Base-by-base conservation (phyloP, 2,329 filamentous ascomycete species). In the Ophiostoma montium region DNA sequence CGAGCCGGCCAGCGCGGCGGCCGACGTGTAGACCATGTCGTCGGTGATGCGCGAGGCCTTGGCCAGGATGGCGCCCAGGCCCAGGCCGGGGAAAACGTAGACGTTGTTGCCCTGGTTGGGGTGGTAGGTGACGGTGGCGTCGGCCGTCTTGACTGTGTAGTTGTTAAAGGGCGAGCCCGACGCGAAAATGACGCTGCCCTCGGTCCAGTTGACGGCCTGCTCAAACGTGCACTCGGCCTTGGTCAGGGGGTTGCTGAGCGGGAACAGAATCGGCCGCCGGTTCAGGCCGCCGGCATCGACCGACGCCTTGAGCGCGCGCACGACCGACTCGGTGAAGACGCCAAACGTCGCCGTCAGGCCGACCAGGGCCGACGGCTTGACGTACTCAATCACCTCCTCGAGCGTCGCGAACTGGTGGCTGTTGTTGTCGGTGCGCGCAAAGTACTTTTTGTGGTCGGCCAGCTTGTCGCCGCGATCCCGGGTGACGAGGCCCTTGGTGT, bases 171-270 rank as follows among this genome's bases (percentile, higher is more conserved):
- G 92, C 45, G 88, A 95, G 55, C 92, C 92, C 6, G 88, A 95
- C 46, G 92, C 92, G 62, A 98, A 98, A 63, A 98, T 80, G 59
- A 81, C 88, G 49, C 81, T 86, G 53, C 90, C 90, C 52, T 96
- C 84, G 11, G 90, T 96, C 80, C 90, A 81, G 60, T 80, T 77
- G 60, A 96, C 76, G 15, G 92, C 92, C 62, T 92, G 85, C 72
- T 95, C 89, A 60, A 94, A 96, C 15, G 87, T 95, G 71, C 92
- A 96, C 70, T 98, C 92, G 9, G 90, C 94, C 73, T 96, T 95
- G 68, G 84, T 89, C 47, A 89, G 81, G 46, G 92, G 92, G 71
- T 98, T 96, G 67, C 86, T 94, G 39, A 98, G 81, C 49, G 90
- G 90, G 79, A 98, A 96, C 60, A 95, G 83, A 61, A 94, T 90